These are phyloP conservation scores for Heliocybe sulcata DNA, from an alignment of 1,284 basidiomycete genomes.

Conservation along the genomic window DNA sequence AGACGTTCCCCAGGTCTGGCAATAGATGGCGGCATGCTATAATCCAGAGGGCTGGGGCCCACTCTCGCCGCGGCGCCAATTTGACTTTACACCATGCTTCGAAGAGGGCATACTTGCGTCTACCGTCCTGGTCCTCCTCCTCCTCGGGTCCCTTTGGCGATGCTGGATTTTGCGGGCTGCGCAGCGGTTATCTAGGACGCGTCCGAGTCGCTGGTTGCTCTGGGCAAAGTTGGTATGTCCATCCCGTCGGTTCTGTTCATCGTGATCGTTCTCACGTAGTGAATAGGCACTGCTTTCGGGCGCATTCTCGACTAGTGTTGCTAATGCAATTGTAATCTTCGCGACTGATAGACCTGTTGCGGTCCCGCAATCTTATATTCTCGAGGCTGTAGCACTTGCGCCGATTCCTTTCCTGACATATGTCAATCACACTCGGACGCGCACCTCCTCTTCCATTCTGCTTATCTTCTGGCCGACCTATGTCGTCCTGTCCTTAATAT, in stretches of 20 bases:
- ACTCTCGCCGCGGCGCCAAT: conserved; percentile 53
- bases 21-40: neutral
- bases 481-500: conserved; percentile 41
- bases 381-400: conserved; percentile 50
- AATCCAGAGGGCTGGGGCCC: conserved; percentile 55
- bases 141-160: conserved; percentile 34
- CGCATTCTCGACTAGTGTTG: conserved; percentile 1
- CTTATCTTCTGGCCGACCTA: conserved; percentile 85
- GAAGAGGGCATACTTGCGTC: conserved; percentile 68
- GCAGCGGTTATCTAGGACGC: conserved; percentile 21
- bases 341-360: conserved; percentile 34
- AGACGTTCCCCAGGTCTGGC: neutral
- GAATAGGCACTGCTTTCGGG: neutral
- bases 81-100: conserved; percentile 83
- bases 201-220: conserved; percentile 42
- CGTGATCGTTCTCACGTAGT: neutral
- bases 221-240: conserved; percentile 56
- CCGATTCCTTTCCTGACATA: conserved; percentile 43
- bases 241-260: neutral
- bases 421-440: conserved; percentile 73
- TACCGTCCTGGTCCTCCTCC: conserved; percentile 39
- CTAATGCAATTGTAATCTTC: conserved; percentile 27
- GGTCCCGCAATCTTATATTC: conserved; percentile 44
- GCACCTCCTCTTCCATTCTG: conserved; percentile 69
- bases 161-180: conserved; percentile 22